Percentiles rank a stretch among this genome's conserved stretches.
phyloP scores from a whole-genome alignment of 2,329 filamentous ascomycete genomes.

The Pseudogymnoascus sp. region DNA sequence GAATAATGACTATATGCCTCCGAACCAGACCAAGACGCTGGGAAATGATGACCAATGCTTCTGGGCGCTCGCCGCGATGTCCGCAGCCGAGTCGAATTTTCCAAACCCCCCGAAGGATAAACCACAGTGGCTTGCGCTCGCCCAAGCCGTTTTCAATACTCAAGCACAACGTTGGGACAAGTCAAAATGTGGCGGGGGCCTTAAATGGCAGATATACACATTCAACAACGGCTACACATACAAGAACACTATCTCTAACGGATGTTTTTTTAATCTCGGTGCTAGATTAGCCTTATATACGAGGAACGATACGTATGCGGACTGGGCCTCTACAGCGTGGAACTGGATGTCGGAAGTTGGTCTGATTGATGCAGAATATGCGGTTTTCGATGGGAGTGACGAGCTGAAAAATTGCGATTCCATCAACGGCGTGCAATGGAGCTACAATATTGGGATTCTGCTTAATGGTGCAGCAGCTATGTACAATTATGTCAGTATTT shows the following conservation, averaged over 20 bases:
- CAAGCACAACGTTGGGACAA: constrained; percentile 68
- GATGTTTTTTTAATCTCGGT: constrained; percentile 55
- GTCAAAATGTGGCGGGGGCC: constrained; percentile 61
- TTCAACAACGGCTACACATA: constrained; percentile 79
- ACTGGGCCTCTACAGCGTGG: constrained; percentile 71
- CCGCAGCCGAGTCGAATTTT: constrained; percentile 63
- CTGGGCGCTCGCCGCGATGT: constrained; percentile 65
- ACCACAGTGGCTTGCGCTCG: constrained; percentile 64
- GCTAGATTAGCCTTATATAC: constrained; percentile 71
- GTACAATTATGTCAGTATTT: constrained; percentile 52
- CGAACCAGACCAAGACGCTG: constrained; percentile 60
- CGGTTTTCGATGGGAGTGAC: constrained; percentile 57
- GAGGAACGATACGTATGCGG: constrained; percentile 65
- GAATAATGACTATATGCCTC: constrained; percentile 70
- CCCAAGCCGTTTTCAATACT: constrained; percentile 74
- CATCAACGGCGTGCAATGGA: constrained; percentile 57
- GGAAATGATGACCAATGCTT: constrained; percentile 73
- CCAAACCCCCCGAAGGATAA: constrained; percentile 45
- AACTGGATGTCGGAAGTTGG: constrained; percentile 55
- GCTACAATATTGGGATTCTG: constrained; percentile 61
- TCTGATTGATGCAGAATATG: constrained; percentile 53
- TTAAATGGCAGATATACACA: constrained; percentile 78
- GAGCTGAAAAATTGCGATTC: constrained; percentile 50
- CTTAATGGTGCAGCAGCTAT: constrained; percentile 61
- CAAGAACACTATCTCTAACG: constrained; percentile 61